Evolutionary conservation across 768 basidiomycete genomes (phyloP), one percentile per base, ranked within the genome.

Genomic region (Pleurotus tuoliensis): DNA sequence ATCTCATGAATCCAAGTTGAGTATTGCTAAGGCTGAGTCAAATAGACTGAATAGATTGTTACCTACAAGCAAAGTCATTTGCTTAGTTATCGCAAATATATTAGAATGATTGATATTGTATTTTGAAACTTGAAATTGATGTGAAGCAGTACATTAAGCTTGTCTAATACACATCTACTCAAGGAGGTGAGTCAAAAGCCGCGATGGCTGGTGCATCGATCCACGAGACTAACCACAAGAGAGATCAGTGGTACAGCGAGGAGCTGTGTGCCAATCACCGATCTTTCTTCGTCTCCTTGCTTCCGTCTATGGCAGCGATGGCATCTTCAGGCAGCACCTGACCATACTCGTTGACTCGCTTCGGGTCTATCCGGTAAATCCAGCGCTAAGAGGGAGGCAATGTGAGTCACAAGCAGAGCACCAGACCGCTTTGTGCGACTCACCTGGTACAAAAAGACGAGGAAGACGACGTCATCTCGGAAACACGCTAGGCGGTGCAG

Each of bases 281-380:
- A 61, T 79, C 75, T 73, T 86, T 86, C 77, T 82, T 86, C 59
- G 76, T 76, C 68, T 85, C 81, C 62, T 68, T 73, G 57, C 67
- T 70, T 63, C 67, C 71, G 46, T 65, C 69, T 62, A 74, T 72
- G 53, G 59, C 69, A 45, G 64, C 67, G 69, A 77, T 74, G 58
- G 66, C 73, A 66, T 82, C 84, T 45, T 73, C 71, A 34, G 67
- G 73, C 73, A 88, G 70, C 61, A 93, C 88, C 72, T 96, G 92
- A 44, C 95, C 95, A 69, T 92, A 98, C 76, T 98, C 96, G 73
- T 99, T 99, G 63, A 92, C 82, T 63, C 97, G 89, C 63, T 90
- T 91, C 63, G 87, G 90, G 74, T 99, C 97, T 67, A 98, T 81
- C 41, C 92, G 87, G 78, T 99, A 99, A 71, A 98, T 98, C 90